A percentile compares a stretch with the other conserved stretches of the same genome.
Evolutionary conservation across 2,329 filamentous ascomycete species (phyloP).

Genomic region (Aspergillus sp.): DNA sequence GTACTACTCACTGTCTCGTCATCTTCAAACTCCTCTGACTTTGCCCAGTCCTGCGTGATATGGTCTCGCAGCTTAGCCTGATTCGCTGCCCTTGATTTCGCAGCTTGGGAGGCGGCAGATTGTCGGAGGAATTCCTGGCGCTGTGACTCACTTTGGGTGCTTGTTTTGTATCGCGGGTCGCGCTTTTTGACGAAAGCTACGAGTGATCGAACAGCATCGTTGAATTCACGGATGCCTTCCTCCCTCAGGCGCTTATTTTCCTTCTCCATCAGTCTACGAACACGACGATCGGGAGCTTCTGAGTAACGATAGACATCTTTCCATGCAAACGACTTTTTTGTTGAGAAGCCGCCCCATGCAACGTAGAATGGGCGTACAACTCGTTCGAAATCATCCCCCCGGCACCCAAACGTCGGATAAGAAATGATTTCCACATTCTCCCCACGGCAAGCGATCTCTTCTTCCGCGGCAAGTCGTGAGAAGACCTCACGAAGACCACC

Average conservation of each 20-base stretch:
- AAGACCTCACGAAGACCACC: conserved; percentile 77
- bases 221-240: conserved; percentile 82
- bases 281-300: conserved; percentile 82
- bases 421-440: conserved; percentile 61
- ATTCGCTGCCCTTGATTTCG: conserved; percentile 77
- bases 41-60: conserved; percentile 74
- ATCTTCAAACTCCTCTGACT: conserved; percentile 57
- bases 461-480: conserved; percentile 76
- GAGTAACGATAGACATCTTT: conserved; percentile 79
- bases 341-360: conserved; percentile 78
- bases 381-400: conserved; percentile 73
- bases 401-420: conserved; percentile 81
- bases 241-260: conserved; percentile 86
- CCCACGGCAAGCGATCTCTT: conserved; percentile 72
- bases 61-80: conserved; percentile 68
- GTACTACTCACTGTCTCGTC: conserved; percentile 48
- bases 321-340: conserved; percentile 85
- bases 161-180: conserved; percentile 80
- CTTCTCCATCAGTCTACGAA: conserved; percentile 87
- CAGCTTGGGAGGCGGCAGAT: conserved; percentile 80
- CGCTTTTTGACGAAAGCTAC: conserved; percentile 88
- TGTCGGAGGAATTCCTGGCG: conserved; percentile 76
- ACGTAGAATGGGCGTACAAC: conserved; percentile 80
- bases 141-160: conserved; percentile 75
- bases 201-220: conserved; percentile 83